These are phyloP conservation scores for Penicillium pancosmium DNA, from an alignment of 495 filamentous ascomycete species.

Conservation along the genomic window DNA sequence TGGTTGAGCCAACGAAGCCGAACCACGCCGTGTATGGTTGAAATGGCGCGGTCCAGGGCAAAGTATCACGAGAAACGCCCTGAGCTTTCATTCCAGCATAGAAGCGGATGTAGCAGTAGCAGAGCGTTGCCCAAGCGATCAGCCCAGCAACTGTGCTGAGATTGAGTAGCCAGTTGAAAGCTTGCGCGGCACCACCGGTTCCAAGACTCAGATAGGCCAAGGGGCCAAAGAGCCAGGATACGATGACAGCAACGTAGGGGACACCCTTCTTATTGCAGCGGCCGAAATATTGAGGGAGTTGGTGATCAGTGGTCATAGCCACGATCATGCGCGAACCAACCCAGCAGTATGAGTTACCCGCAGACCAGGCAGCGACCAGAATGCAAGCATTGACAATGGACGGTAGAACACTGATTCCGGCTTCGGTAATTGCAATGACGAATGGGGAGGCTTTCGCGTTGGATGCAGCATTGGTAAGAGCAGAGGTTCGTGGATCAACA, in stretches of 20 bases:
- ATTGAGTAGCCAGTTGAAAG: constrained; percentile 64
- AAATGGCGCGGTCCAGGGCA: constrained; percentile 60
- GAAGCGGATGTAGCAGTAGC: constrained; percentile 64
- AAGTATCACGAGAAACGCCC: constrained; percentile 54
- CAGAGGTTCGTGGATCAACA: constrained; percentile 44
- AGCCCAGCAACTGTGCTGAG: constrained; percentile 60
- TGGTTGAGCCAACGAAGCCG: constrained; percentile 57
- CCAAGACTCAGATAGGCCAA: constrained; percentile 45
- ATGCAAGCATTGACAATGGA: constrained; percentile 79
- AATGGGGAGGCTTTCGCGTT: constrained; percentile 55
- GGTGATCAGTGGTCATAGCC: constrained; percentile 40
- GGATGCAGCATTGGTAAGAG: constrained; percentile 55
- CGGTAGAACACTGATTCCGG: constrained; percentile 67
- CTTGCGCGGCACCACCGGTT: constrained; percentile 39
- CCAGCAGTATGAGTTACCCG: constrained; percentile 61
- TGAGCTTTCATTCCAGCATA: constrained; percentile 60
- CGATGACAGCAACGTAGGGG: constrained; percentile 38
- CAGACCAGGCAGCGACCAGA: constrained; percentile 66
- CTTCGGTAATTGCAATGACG: constrained; percentile 60
- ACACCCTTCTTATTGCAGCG: constrained; percentile 36
- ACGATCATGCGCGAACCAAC: constrained; percentile 42
- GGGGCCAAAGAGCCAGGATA: constrained; percentile 36
- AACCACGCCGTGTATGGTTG: constrained; percentile 67
- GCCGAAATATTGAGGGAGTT: constrained; percentile 39
- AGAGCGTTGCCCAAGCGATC: constrained; percentile 64